These are phyloP conservation scores for Aspergillus sp. DNA, from an alignment of 2,329 filamentous ascomycete genomes.

Conservation along the genomic window DNA sequence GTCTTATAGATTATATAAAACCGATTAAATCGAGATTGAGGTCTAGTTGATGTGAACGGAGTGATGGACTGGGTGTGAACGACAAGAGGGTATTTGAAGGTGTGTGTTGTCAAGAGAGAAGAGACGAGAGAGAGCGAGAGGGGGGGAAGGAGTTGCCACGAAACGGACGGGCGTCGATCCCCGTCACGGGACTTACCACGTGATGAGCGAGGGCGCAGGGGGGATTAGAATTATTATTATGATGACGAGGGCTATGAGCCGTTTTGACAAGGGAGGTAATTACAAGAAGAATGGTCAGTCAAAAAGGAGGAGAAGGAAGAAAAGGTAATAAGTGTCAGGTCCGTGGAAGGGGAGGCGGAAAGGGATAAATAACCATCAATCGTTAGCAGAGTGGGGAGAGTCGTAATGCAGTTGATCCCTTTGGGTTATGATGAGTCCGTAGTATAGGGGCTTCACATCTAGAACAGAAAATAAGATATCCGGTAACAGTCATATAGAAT, in stretches of 20 bases:
- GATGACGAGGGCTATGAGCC: no score
- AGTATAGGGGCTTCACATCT: no score
- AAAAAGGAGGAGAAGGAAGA: slow-evolving; percentile 8
- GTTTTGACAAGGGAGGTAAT: background rate
- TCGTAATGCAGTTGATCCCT: no score
- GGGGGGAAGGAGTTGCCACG: slow-evolving; percentile 14
- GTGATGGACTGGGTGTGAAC: no score
- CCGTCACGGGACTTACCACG: no score
- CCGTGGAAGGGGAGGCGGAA: slow-evolving; percentile 4
- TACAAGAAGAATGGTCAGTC: background rate
- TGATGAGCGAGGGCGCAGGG: background rate
- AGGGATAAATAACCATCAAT: slow-evolving; percentile 3
- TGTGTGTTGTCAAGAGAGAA: background rate
- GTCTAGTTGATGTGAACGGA: no score
- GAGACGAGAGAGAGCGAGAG: background rate
- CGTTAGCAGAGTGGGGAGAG: slow-evolving; percentile 2
- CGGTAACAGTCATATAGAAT: no score
- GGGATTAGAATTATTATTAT: background rate
- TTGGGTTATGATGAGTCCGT: no score
- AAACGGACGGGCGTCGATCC: slow-evolving; percentile 18
- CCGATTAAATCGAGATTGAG: no score
- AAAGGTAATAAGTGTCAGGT: slow-evolving; percentile 1
- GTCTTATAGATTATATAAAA: no score
- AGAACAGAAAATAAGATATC: no score
- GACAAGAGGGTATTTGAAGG: no score